A percentile compares a stretch with the other conserved stretches of the same genome.
Conservation (phyloP, 73 alveolate species). For the Effrenium voratum region DNA sequence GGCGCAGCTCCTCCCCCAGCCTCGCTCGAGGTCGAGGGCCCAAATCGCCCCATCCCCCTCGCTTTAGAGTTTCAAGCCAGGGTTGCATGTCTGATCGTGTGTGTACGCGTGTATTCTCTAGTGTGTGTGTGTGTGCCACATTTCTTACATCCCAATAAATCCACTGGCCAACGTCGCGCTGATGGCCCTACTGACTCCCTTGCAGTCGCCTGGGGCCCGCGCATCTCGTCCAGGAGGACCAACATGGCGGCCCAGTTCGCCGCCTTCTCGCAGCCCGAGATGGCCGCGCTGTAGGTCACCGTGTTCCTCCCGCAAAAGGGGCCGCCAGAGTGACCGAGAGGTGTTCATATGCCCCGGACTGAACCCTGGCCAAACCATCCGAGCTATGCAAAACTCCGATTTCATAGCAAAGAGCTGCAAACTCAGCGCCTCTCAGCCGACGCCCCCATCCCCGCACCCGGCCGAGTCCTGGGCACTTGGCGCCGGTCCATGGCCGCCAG, state of each 20-base stretch:
- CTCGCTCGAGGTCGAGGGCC: neutral
- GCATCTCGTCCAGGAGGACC: constrained; percentile 34
- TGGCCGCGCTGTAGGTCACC: constrained; percentile 52
- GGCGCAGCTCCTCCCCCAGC: constrained; percentile 21
- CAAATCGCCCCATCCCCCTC: no score
- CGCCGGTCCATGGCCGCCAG: neutral
- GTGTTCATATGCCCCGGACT: neutral
- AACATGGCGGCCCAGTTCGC: constrained; percentile 57
- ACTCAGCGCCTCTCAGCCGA: neutral
- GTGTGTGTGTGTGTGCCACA: neutral
- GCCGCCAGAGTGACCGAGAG: neutral
- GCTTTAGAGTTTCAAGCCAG: neutral
- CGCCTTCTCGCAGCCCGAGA: constrained; percentile 47
- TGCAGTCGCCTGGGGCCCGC: neutral
- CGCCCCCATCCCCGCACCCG: neutral
- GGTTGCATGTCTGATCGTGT: neutral
- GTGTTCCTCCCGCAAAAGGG: constrained; percentile 7
- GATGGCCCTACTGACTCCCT: neutral
- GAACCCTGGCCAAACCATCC: neutral
- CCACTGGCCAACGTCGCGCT: neutral
- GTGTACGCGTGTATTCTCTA: neutral
- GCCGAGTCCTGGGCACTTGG: neutral
- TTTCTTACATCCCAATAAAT: neutral
- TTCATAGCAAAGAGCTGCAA: neutral
- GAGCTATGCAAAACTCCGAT: neutral